Evolutionary conservation across 805 yeast genomes (phyloP).

Genomic region (Lipomyces lipofer): DNA sequence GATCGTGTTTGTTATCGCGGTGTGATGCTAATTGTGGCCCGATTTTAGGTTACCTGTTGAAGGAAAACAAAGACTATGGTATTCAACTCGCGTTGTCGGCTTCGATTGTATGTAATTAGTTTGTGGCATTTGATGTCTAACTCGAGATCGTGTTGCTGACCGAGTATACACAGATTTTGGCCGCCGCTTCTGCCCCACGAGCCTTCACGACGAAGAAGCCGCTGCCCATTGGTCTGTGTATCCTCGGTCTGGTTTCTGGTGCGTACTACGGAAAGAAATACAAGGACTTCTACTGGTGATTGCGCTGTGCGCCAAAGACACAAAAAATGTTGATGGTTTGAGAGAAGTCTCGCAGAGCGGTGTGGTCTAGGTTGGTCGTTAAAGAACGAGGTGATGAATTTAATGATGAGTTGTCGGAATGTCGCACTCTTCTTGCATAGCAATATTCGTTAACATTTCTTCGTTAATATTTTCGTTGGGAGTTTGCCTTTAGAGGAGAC

Average conservation of each 20-base stretch:
- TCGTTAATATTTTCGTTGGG: too few relatives aligned
- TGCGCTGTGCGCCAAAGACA: too few relatives aligned
- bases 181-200: constrained; percentile 73
- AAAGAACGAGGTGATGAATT: too few relatives aligned
- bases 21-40: not conserved
- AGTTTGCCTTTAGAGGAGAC: too few relatives aligned
- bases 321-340: too few relatives aligned
- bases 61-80: constrained; percentile 74
- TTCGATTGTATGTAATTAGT: constrained; percentile 52
- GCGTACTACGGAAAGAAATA: constrained; percentile 74
- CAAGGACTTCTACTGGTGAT: constrained; percentile 57
- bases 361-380: too few relatives aligned
- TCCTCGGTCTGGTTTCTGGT: constrained; percentile 63
- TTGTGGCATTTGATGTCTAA: too few relatives aligned
- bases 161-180: constrained; percentile 44
- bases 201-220: constrained; percentile 67
- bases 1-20: not conserved
- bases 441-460: too few relatives aligned
- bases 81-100: constrained; percentile 76
- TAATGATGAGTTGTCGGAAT: too few relatives aligned
- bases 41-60: constrained; percentile 61
- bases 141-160: not conserved
- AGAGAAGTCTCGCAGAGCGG: too few relatives aligned
- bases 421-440: too few relatives aligned
- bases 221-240: constrained; percentile 65